Conservation (phyloP, 257 asterid species). For the Solanum virginianum region DNA sequence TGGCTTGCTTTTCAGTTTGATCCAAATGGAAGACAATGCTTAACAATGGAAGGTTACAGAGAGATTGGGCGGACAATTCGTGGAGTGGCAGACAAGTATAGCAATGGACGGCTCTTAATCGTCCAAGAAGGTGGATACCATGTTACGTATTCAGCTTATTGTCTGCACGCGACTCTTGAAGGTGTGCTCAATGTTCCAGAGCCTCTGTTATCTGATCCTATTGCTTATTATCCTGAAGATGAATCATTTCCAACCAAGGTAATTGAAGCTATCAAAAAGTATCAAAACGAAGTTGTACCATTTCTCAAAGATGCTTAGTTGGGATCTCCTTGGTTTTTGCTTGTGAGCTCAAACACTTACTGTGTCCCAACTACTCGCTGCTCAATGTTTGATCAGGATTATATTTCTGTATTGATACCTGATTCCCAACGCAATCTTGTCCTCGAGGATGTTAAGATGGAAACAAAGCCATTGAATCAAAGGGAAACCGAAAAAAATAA, state of each 20-base stretch:
- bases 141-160: slow-evolving; percentile 80
- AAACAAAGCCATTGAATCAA: neutral
- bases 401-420: neutral
- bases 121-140: slow-evolving; percentile 99
- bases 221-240: slow-evolving; percentile 76
- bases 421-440: neutral
- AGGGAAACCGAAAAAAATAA: neutral
- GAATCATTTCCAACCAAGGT: slow-evolving; percentile 30
- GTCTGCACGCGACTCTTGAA: slow-evolving; percentile 79
- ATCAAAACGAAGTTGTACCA: slow-evolving; percentile 30
- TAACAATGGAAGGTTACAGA: slow-evolving; percentile 87
- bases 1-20: slow-evolving; percentile 45
- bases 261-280: slow-evolving; percentile 42
- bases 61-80: slow-evolving; percentile 50
- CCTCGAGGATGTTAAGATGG: neutral
- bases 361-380: neutral
- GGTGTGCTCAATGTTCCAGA: slow-evolving; percentile 56
- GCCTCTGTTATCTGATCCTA: slow-evolving; percentile 63
- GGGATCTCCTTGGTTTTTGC: neutral
- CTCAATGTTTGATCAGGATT: neutral
- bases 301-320: slow-evolving; percentile 21
- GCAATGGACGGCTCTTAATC: slow-evolving; percentile 52
- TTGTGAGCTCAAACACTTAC: neutral
- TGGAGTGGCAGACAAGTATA: slow-evolving; percentile 41
- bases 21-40: slow-evolving; percentile 94